Evolutionary conservation across 1,139 yeast species (phyloP).

Genomic region (Pichia sp.): DNA sequence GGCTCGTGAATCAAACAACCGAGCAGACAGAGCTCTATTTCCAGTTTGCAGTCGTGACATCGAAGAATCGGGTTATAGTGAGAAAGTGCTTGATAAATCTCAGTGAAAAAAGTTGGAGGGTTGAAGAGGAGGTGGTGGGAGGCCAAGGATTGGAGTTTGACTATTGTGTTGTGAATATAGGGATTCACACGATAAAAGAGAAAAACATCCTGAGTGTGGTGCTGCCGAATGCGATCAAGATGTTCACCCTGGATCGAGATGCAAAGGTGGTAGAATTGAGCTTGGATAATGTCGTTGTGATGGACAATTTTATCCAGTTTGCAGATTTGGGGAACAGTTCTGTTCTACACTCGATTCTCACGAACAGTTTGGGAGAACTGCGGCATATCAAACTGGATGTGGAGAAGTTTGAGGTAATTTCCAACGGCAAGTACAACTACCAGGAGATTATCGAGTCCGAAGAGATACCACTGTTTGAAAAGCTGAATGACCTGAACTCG

Average conservation of each 20-base stretch:
- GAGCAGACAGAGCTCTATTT: constrained; percentile 1
- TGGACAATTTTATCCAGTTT: constrained; percentile 20
- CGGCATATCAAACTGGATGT: constrained; percentile 8
- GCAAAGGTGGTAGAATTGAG: background rate
- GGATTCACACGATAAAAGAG: background rate
- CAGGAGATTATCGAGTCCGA: constrained; percentile 14
- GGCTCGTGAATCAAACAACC: constrained; percentile 14
- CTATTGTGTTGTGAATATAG: constrained; percentile 2
- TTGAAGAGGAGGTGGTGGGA: background rate
- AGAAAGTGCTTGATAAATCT: constrained; percentile 15
- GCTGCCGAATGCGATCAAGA: background rate
- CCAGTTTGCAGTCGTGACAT: constrained; percentile 18
- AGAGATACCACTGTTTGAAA: constrained; percentile 19
- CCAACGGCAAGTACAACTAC: constrained; percentile 16
- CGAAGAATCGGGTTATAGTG: constrained; percentile 20
- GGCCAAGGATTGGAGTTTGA: background rate
- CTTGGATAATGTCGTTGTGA: background rate
- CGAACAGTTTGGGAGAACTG: constrained; percentile 20
- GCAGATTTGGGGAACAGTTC: background rate
- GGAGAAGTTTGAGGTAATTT: background rate
- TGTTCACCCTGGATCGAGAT: background rate
- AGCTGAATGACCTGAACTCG: constrained; percentile 20
- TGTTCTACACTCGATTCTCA: constrained; percentile 14
- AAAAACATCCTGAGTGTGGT: background rate
- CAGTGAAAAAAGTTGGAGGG: background rate